Evolutionary conservation across 805 yeast species (phyloP).

Genomic region (Yamadazyma philogaea): DNA sequence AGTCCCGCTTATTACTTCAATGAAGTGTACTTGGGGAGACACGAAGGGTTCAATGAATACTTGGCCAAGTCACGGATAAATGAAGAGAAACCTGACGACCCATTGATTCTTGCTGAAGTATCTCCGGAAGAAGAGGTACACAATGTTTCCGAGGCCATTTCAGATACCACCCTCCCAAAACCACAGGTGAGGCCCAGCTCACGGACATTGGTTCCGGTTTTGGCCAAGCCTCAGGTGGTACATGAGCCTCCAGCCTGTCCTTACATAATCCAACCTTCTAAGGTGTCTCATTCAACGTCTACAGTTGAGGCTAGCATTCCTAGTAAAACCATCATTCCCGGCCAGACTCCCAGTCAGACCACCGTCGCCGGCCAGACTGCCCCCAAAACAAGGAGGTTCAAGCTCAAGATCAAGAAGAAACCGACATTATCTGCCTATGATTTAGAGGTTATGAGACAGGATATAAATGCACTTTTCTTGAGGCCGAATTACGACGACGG

Average conservation of each 20-base stretch:
- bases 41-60: conserved; percentile 20
- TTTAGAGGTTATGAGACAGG: conserved; percentile 1
- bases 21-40: conserved; percentile 14
- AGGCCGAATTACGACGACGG: conserved; percentile 32
- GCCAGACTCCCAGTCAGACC: not conserved
- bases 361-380: not conserved
- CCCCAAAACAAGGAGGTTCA: conserved; percentile 2
- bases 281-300: not conserved
- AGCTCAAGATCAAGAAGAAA: not conserved
- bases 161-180: no score
- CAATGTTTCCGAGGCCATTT: not conserved
- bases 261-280: not conserved
- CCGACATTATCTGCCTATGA: not conserved
- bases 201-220: not conserved
- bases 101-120: not conserved
- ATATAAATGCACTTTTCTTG: conserved; percentile 19
- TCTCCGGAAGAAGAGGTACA: not conserved
- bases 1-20: conserved; percentile 13
- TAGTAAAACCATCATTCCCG: not conserved
- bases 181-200: no score
- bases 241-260: not conserved
- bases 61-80: not conserved
- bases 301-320: not conserved
- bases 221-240: not conserved
- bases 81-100: not conserved